A percentile compares a stretch with the other conserved stretches of the same genome.
Conservation (phyloP, 495 filamentous ascomycete genomes). For the Annulohypoxylon bovei region DNA sequence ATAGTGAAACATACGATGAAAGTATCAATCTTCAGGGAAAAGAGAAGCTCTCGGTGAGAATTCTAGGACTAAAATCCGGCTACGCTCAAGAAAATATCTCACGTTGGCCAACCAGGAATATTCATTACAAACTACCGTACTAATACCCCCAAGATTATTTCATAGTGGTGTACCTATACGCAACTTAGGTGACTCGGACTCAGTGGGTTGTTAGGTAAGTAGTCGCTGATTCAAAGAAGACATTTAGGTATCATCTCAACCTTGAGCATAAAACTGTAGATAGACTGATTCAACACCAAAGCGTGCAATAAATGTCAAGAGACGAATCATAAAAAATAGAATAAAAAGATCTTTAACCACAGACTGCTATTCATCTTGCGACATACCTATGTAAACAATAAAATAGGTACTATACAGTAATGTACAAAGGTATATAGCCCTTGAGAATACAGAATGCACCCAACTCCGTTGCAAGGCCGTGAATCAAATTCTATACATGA, state of each 20-base stretch:
- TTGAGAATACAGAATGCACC: constrained; percentile 4
- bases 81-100: background rate
- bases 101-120: background rate
- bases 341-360: background rate
- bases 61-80: background rate
- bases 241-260: too few relatives aligned
- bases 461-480: constrained; percentile 17
- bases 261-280: too few relatives aligned
- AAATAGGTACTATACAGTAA: constrained; percentile 7
- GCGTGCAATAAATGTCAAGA: background rate
- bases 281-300: background rate
- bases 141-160: too few relatives aligned
- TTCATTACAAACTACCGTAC: background rate
- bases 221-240: too few relatives aligned
- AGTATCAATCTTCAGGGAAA: background rate
- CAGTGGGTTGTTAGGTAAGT: background rate
- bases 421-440: constrained; percentile 24
- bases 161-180: too few relatives aligned
- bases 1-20: constrained; percentile 1
- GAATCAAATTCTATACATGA: constrained; percentile 11
- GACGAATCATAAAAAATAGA: background rate
- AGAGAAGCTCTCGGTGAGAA: background rate
- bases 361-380: constrained; percentile 2
- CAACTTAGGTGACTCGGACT: too few relatives aligned
- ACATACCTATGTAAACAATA: background rate